Evolutionary conservation across 1,284 basidiomycete genomes (phyloP).

Genomic region (Ceratobasidium sp.): DNA sequence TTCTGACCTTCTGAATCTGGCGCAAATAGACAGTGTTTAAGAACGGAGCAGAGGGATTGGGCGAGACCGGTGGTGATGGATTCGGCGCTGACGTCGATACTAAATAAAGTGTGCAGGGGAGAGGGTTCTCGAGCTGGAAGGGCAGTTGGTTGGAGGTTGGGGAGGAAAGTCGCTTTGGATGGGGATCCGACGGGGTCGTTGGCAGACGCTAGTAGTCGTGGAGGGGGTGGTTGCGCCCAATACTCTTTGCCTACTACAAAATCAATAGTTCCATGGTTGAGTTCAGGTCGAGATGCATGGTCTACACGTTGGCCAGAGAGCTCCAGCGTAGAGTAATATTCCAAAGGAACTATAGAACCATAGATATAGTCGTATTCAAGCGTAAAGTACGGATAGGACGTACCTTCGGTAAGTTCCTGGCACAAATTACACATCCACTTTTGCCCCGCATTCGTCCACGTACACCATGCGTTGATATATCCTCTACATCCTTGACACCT

Average conservation of each 20-base stretch:
- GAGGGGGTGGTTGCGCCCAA: constrained; percentile 82
- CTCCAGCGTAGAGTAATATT: constrained; percentile 91
- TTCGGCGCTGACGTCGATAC: constrained; percentile 86
- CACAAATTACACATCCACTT: constrained; percentile 97
- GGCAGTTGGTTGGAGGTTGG: constrained; percentile 54
- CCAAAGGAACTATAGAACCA: constrained; percentile 71
- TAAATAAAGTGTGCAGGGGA: constrained; percentile 87
- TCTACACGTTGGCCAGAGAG: constrained; percentile 86
- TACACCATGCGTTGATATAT: constrained; percentile 97
- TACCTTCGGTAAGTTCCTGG: constrained; percentile 84
- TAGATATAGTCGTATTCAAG: not conserved
- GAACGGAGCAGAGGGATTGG: constrained; percentile 23
- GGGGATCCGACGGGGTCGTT: constrained; percentile 59
- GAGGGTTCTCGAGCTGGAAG: constrained; percentile 68
- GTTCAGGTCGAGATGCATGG: constrained; percentile 85
- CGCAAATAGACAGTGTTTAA: constrained; percentile 35
- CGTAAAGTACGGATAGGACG: constrained; percentile 49
- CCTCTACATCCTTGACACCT: constrained; percentile 89
- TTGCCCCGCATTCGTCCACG: constrained; percentile 87
- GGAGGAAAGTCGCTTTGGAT: constrained; percentile 52
- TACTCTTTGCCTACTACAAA: constrained; percentile 90
- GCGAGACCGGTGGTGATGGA: constrained; percentile 79
- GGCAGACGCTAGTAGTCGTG: constrained; percentile 64
- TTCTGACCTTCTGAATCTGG: not conserved
- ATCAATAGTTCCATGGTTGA: constrained; percentile 93